A percentile compares a stretch with the other conserved stretches of the same genome.
Conservation (phyloP, 352 stramenopile genomes). For the Globisporangium yorkense region DNA sequence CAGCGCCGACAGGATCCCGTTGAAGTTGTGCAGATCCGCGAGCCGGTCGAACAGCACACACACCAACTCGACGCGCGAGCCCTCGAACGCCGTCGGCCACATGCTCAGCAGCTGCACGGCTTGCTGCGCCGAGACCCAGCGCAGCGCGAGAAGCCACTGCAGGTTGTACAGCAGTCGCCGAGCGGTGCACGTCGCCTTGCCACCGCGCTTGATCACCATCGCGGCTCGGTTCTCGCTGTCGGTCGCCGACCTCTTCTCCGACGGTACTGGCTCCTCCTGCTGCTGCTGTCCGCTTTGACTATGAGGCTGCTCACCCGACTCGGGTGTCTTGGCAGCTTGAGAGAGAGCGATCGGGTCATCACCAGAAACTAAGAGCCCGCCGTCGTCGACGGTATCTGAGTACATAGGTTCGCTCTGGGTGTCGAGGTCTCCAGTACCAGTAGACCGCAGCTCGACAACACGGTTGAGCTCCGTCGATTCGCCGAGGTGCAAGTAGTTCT, state of each 20-base stretch:
- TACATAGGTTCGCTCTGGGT: no score
- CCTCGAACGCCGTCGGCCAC: constrained; percentile 44
- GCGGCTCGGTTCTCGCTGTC: constrained; percentile 17
- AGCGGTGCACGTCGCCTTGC: constrained; percentile 44
- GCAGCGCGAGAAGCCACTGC: constrained; percentile 62
- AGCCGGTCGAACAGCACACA: constrained; percentile 67
- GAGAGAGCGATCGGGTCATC: background rate
- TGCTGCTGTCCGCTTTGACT: constrained; percentile 3
- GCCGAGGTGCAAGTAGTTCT: constrained; percentile 57
- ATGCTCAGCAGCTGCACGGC: constrained; percentile 36
- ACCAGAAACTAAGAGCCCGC: background rate
- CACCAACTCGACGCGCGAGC: constrained; percentile 50
- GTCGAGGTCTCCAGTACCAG: background rate
- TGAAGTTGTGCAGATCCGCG: constrained; percentile 67
- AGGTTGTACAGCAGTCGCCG: constrained; percentile 60
- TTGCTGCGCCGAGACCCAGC: constrained; percentile 65
- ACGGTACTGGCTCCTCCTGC: background rate
- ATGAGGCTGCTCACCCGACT: background rate
- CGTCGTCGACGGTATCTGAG: background rate
- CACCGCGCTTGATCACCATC: constrained; percentile 23
- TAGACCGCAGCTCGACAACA: constrained; percentile 27
- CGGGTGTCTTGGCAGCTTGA: background rate
- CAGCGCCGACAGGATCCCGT: constrained; percentile 47
- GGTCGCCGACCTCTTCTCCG: constrained; percentile 12
- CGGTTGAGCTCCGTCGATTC: constrained; percentile 31